These are phyloP conservation scores for Termitomyces sp. DNA, from an alignment of 768 basidiomycete genomes.

Conservation along the genomic window DNA sequence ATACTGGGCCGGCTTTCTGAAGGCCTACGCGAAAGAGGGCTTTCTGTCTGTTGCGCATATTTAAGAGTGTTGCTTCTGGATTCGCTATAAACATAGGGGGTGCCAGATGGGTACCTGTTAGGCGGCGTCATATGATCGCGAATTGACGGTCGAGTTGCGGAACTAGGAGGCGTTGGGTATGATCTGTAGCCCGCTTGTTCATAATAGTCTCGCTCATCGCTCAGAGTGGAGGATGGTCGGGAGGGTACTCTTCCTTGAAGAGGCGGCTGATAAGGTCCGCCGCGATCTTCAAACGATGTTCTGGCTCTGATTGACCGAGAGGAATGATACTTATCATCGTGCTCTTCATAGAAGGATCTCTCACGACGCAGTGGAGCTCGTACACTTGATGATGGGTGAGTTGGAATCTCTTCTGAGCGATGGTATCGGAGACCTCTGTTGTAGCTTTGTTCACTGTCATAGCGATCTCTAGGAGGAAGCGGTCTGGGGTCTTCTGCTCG, in stretches of 20 bases:
- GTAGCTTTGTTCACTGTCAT: constrained; percentile 6
- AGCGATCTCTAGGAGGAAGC: constrained; percentile 4
- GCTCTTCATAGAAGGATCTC: constrained; percentile 15
- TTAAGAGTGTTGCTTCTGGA: constrained; percentile 14
- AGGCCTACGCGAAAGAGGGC: constrained; percentile 13
- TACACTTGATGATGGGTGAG: not conserved
- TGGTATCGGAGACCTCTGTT: constrained; percentile 3
- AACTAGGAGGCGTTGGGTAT: constrained; percentile 15
- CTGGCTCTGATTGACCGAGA: constrained; percentile 18
- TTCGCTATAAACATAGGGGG: constrained; percentile 8
- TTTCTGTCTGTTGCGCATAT: constrained; percentile 13
- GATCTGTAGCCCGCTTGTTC: constrained; percentile 7
- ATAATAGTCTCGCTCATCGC: constrained; percentile 12
- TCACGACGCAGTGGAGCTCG: constrained; percentile 12
- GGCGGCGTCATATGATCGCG: constrained; percentile 11
- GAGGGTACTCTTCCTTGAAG: constrained; percentile 2
- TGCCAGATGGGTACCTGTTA: not conserved
- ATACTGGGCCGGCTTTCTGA: constrained; percentile 10
- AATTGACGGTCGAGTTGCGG: constrained; percentile 8
- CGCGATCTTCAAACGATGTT: constrained; percentile 20
- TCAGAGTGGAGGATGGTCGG: constrained; percentile 9
- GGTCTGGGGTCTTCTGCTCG: constrained; percentile 7
- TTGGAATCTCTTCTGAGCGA: constrained; percentile 6
- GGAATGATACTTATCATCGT: constrained; percentile 11
- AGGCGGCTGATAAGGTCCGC: constrained; percentile 7